Evolutionary conservation across 2,329 filamentous ascomycete species (phyloP).

Genomic region (Sporothrix sp.): DNA sequence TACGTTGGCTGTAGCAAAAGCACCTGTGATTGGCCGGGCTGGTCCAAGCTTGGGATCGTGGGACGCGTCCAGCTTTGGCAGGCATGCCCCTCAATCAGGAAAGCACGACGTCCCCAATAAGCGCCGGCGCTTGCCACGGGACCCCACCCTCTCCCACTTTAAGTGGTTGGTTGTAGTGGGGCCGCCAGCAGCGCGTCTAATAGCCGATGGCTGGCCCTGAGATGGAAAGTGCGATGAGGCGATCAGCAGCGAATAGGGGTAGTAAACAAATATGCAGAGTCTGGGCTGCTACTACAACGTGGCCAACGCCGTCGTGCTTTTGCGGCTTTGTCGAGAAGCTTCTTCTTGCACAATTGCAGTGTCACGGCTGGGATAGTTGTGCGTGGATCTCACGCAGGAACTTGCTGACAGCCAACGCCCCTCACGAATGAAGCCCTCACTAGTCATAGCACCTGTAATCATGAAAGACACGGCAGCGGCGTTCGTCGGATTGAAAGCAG

Average conservation of each 20-base stretch:
- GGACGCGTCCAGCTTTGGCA: conserved; percentile 18
- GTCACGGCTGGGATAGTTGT: too few relatives aligned
- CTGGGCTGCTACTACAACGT: too few relatives aligned
- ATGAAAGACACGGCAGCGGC: too few relatives aligned
- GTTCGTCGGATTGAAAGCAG: too few relatives aligned
- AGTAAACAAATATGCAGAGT: not conserved
- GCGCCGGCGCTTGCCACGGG: conserved; percentile 13
- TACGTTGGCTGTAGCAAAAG: not conserved
- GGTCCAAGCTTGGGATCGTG: not conserved
- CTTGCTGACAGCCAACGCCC: too few relatives aligned
- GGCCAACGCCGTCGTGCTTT: too few relatives aligned
- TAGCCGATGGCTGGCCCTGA: conserved; percentile 7
- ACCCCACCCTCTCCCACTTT: not conserved
- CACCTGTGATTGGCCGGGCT: not conserved
- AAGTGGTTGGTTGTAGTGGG: conserved; percentile 2
- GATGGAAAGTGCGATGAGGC: not conserved
- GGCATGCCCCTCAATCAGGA: not conserved
- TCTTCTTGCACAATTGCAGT: too few relatives aligned
- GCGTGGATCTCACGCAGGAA: too few relatives aligned
- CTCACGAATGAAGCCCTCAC: too few relatives aligned
- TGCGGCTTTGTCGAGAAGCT: too few relatives aligned
- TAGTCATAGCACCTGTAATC: too few relatives aligned
- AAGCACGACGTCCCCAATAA: conserved; percentile 3
- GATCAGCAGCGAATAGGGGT: too few relatives aligned
- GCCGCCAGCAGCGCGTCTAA: conserved; percentile 9